These are phyloP conservation scores for Hondaea fermentalgiana DNA, from an alignment of 108 stramenopile genomes.

Conservation along the genomic window DNA sequence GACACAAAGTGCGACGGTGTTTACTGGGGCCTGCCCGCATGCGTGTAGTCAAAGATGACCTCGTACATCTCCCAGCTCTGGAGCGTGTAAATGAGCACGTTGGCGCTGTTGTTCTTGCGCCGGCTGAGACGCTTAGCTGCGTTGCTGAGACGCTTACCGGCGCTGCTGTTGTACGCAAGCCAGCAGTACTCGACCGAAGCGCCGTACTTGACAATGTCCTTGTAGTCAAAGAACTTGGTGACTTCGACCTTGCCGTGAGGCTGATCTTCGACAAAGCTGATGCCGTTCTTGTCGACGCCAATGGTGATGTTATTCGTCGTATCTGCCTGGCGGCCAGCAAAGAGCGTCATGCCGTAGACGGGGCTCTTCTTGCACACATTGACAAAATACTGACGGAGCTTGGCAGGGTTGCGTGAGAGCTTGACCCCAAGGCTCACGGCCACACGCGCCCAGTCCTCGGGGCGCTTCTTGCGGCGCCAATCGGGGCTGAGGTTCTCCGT, in stretches of 20 bases:
- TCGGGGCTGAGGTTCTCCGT: background rate
- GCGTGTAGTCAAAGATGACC: slow-evolving; percentile 1
- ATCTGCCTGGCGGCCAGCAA: background rate
- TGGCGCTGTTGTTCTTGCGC: background rate
- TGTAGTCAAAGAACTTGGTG: background rate
- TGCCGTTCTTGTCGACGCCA: background rate
- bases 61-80: slow-evolving; percentile 19
- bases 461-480: background rate
- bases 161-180: background rate
- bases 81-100: background rate
- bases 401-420: background rate
- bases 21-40: background rate
- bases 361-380: background rate
- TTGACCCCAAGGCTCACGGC: background rate
- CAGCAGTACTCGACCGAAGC: slow-evolving; percentile 13
- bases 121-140: no score
- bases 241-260: background rate
- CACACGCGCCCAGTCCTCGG: slow-evolving; percentile 5
- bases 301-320: background rate
- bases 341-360: slow-evolving; percentile 6
- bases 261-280: background rate
- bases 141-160: background rate
- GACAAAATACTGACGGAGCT: background rate
- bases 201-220: background rate
- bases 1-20: background rate